Evolutionary conservation across 805 yeast genomes (phyloP), one percentile per base, ranked within the genome.

Genomic region (Blastobotrys attinorum): DNA sequence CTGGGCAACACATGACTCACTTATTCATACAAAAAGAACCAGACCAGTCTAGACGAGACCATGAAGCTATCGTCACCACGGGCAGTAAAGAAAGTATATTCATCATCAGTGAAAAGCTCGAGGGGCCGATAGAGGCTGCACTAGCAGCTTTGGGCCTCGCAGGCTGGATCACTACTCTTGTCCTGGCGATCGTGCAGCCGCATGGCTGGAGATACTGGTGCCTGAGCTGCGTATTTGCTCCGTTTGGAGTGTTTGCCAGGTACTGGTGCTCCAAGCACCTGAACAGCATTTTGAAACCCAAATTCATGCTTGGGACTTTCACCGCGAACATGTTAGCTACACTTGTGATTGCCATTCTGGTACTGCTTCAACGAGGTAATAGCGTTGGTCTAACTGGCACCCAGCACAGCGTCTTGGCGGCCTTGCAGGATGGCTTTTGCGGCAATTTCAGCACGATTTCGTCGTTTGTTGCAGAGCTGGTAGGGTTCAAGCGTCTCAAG

Each of bases 381-480:
- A 39, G 38, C 1, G 17, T 21, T 8, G 27, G 33, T 1, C 62
- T 71, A 0, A 50, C 59, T 6, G 53, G 57, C 3, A 47, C 72
- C 3, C 56, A 67, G 0, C 77, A 84, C 48, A 77, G 75, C 32
- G 73, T 77, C 3, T 53, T 81, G 0, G 48, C 52, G 5, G 88
- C 82, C 0, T 56, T 83, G 2, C 67, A 64, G 16, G 75, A 76
- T 51, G 94, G 95, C 0, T 78, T 75, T 46, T 79, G 86, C 56
- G 94, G 89, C 1, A 71, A 76, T 2, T 60, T 82, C 40, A 77
- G 86, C 32, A 84, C 96, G 0, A 75, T 85, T 32, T 80, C 90
- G 44, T 83, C 96, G 0, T 83, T 87, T 52, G 71, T 83, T 6
- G 77, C 73, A 34, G 97, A 88, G 59, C 60, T 85, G 31, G 68